Evolutionary conservation across 1,284 basidiomycete genomes (phyloP), one percentile per base, ranked within the genome.

Genomic region (Rhodotorula glutinis): DNA sequence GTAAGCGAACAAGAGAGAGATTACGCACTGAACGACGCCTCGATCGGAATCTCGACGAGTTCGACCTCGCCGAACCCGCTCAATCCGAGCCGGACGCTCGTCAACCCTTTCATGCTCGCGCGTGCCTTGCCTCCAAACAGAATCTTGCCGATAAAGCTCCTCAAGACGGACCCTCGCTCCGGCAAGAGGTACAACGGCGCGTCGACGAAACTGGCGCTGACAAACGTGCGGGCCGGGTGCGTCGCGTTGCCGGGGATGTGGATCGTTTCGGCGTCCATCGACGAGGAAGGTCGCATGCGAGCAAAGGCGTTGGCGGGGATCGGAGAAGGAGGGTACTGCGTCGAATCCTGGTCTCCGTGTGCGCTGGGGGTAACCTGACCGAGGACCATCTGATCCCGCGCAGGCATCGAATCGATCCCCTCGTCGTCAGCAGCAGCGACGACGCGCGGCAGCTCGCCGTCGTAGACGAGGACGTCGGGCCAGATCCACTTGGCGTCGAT

Each of bases 381-480:
- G 7, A 38, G 33, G 33, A 38, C 33, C 33, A 38, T 38, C 43
- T 21, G 43, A 44, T 44, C 43, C n/a, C n/a, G n/a, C 11, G 33
- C 33, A 5, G 11, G 33, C 33, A 38, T 38, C 33, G 33, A 38
- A 16, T 44, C 43, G 21, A 4, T 60, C 57, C 30, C 61, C 11
- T 40, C 49, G 57, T 53, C 53, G 38, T 16, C 38, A 9, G 25
- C 16, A 29, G 3, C 25, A 25, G 25, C 49, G 16, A 25, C 14
- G 49, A 14, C 43, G n/a, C 33, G 44, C 33, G 65, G 71, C 23
- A 73, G 25, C 13, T 68, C 66, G n/a, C 74, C 74, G 33, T 75
- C 74, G 64, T 74, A 75, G 19, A 75, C 71, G 33, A 72, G 57
- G n/a, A 75, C 73, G 53, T 75, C 74, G 2, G 74, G 74, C 66